A percentile compares a stretch with the other conserved stretches of the same genome.
phyloP scores from a whole-genome alignment of 306 rosid genomes.

The Vicia sativa region DNA sequence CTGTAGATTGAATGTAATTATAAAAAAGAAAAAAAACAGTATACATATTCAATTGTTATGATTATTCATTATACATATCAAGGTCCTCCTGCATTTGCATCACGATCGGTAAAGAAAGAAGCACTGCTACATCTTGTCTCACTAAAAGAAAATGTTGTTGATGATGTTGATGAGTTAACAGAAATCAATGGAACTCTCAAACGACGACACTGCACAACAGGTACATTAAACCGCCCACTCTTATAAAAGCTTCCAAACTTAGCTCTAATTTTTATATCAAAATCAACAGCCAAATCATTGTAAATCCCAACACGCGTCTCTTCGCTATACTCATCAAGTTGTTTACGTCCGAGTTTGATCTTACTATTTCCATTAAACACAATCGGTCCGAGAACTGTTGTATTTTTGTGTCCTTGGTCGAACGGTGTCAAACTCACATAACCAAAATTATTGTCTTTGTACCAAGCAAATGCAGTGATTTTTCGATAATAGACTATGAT shows the following conservation, averaged over 20 bases:
- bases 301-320: conserved; percentile 38
- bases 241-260: conserved; percentile 25
- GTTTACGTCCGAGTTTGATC: conserved; percentile 12
- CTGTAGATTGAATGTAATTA: not conserved
- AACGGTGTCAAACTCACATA: conserved; percentile 35
- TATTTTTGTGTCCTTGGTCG: conserved; percentile 50
- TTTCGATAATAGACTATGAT: conserved; percentile 34
- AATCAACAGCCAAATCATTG: conserved; percentile 41
- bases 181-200: conserved; percentile 44
- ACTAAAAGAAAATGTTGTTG: conserved; percentile 19
- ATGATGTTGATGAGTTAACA: not conserved
- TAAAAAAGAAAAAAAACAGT: not conserved
- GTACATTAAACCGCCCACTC: conserved; percentile 15
- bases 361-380: conserved; percentile 33
- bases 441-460: conserved; percentile 35
- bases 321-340: conserved; percentile 37
- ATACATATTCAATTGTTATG: not conserved
- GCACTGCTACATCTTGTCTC: conserved; percentile 31
- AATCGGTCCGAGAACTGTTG: conserved; percentile 26
- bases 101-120: conserved; percentile 34
- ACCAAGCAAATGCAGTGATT: conserved; percentile 36
- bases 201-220: conserved; percentile 33
- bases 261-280: conserved; percentile 31
- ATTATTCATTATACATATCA: not conserved
- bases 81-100: not conserved